These are phyloP conservation scores for Aspergillus quadricinctus DNA, from an alignment of 2,329 filamentous ascomycete genomes.

Conservation along the genomic window DNA sequence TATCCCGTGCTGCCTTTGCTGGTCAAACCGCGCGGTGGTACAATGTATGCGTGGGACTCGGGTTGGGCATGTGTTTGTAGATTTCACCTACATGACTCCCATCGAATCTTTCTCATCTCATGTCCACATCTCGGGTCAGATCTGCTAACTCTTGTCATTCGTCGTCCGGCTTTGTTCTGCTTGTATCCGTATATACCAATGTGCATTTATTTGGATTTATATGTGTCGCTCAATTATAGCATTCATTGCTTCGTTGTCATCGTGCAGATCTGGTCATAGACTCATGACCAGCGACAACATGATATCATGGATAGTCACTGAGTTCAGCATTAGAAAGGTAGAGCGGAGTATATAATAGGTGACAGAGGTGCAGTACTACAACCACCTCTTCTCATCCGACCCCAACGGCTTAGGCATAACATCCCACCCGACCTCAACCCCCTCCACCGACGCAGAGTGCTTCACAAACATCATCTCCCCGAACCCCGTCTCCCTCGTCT, in stretches of 20 bases:
- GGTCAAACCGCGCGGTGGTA: no score
- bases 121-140: background rate
- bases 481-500: slow-evolving; percentile 44
- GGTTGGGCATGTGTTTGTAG: background rate
- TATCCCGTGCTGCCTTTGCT: background rate
- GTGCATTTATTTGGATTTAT: slow-evolving; percentile 1
- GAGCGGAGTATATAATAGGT: background rate
- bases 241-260: background rate
- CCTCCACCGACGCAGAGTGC: slow-evolving; percentile 48
- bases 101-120: background rate
- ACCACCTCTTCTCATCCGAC: slow-evolving; percentile 34
- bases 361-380: background rate
- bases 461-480: slow-evolving; percentile 46
- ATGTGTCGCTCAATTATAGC: background rate
- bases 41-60: no score
- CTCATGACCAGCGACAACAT: no score
- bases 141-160: background rate
- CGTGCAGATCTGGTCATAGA: no score
- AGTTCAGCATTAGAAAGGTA: no score
- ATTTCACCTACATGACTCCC: background rate
- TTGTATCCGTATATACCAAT: slow-evolving; percentile 16
- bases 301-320: background rate
- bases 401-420: slow-evolving; percentile 50
- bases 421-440: slow-evolving; percentile 46
- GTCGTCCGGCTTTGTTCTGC: background rate